Evolutionary conservation across 352 stramenopile species (phyloP), one percentile per base, ranked within the genome.

Genomic region (Achlya hypogyna): DNA sequence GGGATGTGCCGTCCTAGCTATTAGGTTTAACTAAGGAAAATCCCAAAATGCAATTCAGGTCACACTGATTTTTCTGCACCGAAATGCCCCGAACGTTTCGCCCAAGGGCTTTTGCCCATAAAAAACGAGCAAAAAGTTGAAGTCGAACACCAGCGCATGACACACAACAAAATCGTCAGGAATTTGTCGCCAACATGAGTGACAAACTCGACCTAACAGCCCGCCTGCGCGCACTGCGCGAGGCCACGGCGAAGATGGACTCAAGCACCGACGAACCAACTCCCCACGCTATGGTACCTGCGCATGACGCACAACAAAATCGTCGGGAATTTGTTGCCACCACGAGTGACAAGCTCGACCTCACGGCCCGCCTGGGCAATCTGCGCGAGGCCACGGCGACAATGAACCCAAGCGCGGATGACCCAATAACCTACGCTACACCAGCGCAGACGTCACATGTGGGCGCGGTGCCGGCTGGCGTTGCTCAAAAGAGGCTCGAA

Each of bases 261-360:
- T n/a, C n/a, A n/a, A n/a, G n/a, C n/a, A n/a, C n/a, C n/a, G n/a
- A n/a, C n/a, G n/a, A n/a, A n/a, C n/a, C n/a, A n/a, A n/a, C n/a
- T n/a, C n/a, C n/a, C n/a, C n/a, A n/a, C n/a, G n/a, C n/a, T n/a
- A n/a, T n/a, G n/a, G n/a, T n/a, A n/a, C n/a, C 49, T 10, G 25
- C 2, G 31, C 49, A 56, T 56, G 49, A 27, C 49, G 25, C 49
- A 56, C 12, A 31, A 22, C 25, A 1, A n/a, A 10, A n/a, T 20
- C 8, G 1, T 10, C 25, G 2, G 12, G 38, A 18, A 45, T 45
- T 45, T 18, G 59, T 5, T 20, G 10, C 8, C 34, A 14, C 9
- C 42, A 65, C 28, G 60, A 67, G 38, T 20, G 51, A 52, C 42
- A 31, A 54, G 49, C 49, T 58, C 42, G 60, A 67, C 42, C 32